phyloP scores from a whole-genome alignment of 2,329 filamentous ascomycete genomes.

The Ophiostoma pallidulum region DNA sequence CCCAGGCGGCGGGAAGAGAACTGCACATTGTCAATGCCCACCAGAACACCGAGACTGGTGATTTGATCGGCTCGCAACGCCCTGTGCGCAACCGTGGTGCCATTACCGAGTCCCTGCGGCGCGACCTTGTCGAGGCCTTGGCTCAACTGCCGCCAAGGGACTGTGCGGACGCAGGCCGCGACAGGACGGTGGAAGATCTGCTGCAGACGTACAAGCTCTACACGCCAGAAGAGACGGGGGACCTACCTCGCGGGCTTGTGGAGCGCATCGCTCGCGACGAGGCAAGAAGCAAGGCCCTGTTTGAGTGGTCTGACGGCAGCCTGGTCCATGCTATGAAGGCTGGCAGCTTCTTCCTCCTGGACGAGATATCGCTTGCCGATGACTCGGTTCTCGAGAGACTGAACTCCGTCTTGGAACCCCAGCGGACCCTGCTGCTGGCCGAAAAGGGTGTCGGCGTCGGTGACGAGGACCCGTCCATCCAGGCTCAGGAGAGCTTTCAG shows the following conservation, averaged over 20 bases:
- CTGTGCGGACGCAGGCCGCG: constrained; percentile 5
- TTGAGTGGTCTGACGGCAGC: constrained; percentile 93
- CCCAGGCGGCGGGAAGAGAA: constrained; percentile 65
- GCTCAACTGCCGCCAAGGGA: constrained; percentile 18
- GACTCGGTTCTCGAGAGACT: constrained; percentile 93
- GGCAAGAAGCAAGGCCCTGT: constrained; percentile 69
- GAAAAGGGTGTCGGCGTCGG: constrained; percentile 75
- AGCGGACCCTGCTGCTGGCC: constrained; percentile 75
- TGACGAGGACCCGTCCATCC: constrained; percentile 63
- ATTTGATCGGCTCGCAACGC: constrained; percentile 90
- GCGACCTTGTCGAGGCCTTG: constrained; percentile 46
- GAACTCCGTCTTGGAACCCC: constrained; percentile 90
- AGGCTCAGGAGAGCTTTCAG: constrained; percentile 71
- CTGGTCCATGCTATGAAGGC: constrained; percentile 88
- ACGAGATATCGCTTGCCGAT: constrained; percentile 95
- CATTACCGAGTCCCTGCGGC: constrained; percentile 55
- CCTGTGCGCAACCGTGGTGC: constrained; percentile 77
- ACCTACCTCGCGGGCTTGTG: constrained; percentile 38
- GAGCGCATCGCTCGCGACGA: constrained; percentile 38
- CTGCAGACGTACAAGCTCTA: constrained; percentile 51
- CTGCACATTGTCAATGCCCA: constrained; percentile 93
- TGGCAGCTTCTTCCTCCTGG: constrained; percentile 84
- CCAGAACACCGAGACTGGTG: constrained; percentile 95
- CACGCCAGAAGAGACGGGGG: constrained; percentile 30
- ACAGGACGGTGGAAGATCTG: constrained; percentile 43